phyloP scores from a whole-genome alignment of 768 basidiomycete species.

The Auricularia heimuer region DNA sequence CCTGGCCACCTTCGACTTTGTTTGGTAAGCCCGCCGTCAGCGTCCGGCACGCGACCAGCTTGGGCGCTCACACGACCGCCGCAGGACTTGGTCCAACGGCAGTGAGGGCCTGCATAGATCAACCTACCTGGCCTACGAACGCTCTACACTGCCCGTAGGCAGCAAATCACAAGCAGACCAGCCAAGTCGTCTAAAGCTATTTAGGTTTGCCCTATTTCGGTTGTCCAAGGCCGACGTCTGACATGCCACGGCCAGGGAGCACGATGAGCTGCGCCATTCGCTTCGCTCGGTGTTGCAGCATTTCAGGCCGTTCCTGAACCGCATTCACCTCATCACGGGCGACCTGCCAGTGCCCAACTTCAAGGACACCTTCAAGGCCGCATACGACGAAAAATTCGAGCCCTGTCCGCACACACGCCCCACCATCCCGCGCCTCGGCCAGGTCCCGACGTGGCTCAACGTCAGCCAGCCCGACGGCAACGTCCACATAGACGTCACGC shows the following conservation, averaged over 20 bases:
- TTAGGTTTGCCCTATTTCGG: background rate
- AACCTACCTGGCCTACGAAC: background rate
- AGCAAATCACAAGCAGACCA: background rate
- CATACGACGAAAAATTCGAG: background rate
- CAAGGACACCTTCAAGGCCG: background rate
- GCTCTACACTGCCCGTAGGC: background rate
- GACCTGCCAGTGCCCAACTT: background rate
- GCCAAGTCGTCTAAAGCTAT: background rate
- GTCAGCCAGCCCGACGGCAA: slow-evolving; percentile 3
- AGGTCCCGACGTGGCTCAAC: slow-evolving; percentile 4
- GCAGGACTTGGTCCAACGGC: slow-evolving; percentile 1
- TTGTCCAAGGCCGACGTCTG: background rate
- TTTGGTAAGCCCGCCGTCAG: background rate
- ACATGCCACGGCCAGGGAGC: background rate
- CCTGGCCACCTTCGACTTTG: background rate
- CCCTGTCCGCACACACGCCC: background rate
- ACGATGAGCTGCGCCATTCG: slow-evolving; percentile 8
- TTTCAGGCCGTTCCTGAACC: slow-evolving; percentile 4
- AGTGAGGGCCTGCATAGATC: background rate
- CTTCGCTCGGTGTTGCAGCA: slow-evolving; percentile 6
- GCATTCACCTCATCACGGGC: background rate
- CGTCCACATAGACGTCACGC: slow-evolving; percentile 5
- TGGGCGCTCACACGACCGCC: background rate
- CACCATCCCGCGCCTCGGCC: slow-evolving; percentile 1
- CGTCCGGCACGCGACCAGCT: background rate